These are phyloP conservation scores for Panaeolus cyanescens DNA, from an alignment of 768 basidiomycete species.

Conservation along the genomic window DNA sequence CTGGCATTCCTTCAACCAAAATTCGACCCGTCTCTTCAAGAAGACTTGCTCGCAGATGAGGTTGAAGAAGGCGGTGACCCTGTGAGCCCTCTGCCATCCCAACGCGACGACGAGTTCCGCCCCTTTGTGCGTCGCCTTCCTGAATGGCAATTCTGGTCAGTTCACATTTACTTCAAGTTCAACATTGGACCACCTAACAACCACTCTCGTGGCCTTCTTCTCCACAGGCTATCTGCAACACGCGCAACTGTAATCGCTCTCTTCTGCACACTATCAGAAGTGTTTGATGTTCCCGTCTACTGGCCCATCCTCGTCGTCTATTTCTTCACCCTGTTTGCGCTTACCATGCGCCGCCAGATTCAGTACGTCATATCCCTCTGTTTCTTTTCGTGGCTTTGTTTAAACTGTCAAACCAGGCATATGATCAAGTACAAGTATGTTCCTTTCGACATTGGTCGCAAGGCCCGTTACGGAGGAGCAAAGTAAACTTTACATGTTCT, in stretches of 20 bases:
- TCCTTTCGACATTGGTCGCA: slow-evolving; percentile 94
- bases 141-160: slow-evolving; percentile 95
- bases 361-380: slow-evolving; percentile 59
- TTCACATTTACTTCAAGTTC: slow-evolving; percentile 6
- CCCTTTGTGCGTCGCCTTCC: slow-evolving; percentile 95
- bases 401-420: slow-evolving; percentile 56
- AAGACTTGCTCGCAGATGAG: slow-evolving; percentile 91
- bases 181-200: not conserved
- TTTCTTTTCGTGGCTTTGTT: slow-evolving; percentile 3
- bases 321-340: slow-evolving; percentile 91
- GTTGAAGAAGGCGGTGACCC: slow-evolving; percentile 89
- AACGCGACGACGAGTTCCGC: slow-evolving; percentile 90
- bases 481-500: slow-evolving; percentile 35
- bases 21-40: slow-evolving; percentile 95
- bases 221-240: slow-evolving; percentile 82
- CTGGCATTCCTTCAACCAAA: slow-evolving; percentile 97
- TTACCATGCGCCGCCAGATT: slow-evolving; percentile 96
- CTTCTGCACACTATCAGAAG: slow-evolving; percentile 76
- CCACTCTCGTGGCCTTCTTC: slow-evolving; percentile 4
- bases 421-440: slow-evolving; percentile 99
- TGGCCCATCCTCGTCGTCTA: slow-evolving; percentile 99
- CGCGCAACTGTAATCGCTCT: slow-evolving; percentile 85
- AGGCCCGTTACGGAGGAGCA: slow-evolving; percentile 76
- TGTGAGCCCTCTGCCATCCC: slow-evolving; percentile 59
- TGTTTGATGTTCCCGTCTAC: slow-evolving; percentile 97